These are phyloP conservation scores for Mortierella sp. DNA, from an alignment of 371 early-diverging fungal species.

Conservation along the genomic window DNA sequence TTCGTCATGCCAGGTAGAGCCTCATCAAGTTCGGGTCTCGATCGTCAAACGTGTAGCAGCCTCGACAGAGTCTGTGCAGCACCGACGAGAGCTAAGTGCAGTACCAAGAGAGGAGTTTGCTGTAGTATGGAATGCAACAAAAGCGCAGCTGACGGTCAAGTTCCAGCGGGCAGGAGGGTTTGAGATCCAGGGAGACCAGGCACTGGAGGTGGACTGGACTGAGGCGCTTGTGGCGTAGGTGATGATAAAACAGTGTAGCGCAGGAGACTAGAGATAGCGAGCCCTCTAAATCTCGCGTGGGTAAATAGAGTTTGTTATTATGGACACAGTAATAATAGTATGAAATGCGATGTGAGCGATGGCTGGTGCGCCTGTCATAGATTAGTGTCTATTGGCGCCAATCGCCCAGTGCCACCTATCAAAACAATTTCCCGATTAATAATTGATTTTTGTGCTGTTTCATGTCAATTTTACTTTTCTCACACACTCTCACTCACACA, in stretches of 20 bases:
- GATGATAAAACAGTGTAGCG: neutral
- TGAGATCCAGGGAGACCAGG: constrained; percentile 10
- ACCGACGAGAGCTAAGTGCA: constrained; percentile 21
- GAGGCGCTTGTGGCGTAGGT: constrained; percentile 37
- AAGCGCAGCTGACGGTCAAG: constrained; percentile 15
- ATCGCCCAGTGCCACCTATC: too few relatives aligned
- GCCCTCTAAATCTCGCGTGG: neutral
- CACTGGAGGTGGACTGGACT: constrained; percentile 35
- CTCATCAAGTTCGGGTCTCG: constrained; percentile 28
- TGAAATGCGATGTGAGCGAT: too few relatives aligned
- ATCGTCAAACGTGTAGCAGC: constrained; percentile 6
- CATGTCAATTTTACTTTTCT: too few relatives aligned
- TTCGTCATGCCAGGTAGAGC: constrained; percentile 18
- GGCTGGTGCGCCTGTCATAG: too few relatives aligned
- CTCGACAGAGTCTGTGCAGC: constrained; percentile 10
- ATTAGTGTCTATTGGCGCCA: too few relatives aligned
- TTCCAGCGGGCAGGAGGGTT: constrained; percentile 6
- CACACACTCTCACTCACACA: neutral
- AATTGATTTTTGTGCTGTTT: too few relatives aligned
- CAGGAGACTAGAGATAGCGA: neutral
- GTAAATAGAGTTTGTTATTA: neutral
- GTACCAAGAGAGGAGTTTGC: constrained; percentile 4
- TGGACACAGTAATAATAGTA: too few relatives aligned
- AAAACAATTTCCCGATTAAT: too few relatives aligned
- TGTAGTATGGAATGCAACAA: constrained; percentile 14